Conservation (phyloP, 1,284 basidiomycete genomes). For the Mycena sp. region DNA sequence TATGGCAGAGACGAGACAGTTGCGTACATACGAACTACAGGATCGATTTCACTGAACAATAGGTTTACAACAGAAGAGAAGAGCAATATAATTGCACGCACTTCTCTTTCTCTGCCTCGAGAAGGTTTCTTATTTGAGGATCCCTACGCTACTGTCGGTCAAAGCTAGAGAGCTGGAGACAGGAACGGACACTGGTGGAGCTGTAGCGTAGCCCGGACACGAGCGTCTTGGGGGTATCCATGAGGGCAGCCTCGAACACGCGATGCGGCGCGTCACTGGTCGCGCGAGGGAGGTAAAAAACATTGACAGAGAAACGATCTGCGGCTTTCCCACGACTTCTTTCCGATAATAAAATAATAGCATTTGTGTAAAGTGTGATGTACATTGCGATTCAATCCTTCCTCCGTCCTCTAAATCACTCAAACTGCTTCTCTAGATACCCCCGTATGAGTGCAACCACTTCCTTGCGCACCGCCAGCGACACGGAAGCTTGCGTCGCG, state of each 20-base stretch:
- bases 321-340: not conserved
- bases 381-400: constrained; percentile 11
- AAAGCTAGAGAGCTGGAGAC: not conserved
- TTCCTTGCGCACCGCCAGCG: constrained; percentile 45
- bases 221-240: not conserved
- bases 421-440: constrained; percentile 47
- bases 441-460: constrained; percentile 44
- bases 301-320: not conserved
- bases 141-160: constrained; percentile 14
- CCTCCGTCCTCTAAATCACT: constrained; percentile 30
- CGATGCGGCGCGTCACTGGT: constrained; percentile 14
- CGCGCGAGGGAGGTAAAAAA: constrained; percentile 17
- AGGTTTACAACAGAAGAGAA: not conserved
- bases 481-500: constrained; percentile 37
- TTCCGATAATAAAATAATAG: not conserved
- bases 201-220: not conserved
- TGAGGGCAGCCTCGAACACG: not conserved
- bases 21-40: constrained; percentile 14
- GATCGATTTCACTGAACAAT: constrained; percentile 7
- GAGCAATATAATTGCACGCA: not conserved
- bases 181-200: constrained; percentile 8
- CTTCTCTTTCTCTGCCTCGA: constrained; percentile 16
- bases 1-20: not conserved
- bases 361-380: not conserved
- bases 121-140: constrained; percentile 12